Conservation (phyloP, 305 asterid genomes). For the Fraxinus ornus region DNA sequence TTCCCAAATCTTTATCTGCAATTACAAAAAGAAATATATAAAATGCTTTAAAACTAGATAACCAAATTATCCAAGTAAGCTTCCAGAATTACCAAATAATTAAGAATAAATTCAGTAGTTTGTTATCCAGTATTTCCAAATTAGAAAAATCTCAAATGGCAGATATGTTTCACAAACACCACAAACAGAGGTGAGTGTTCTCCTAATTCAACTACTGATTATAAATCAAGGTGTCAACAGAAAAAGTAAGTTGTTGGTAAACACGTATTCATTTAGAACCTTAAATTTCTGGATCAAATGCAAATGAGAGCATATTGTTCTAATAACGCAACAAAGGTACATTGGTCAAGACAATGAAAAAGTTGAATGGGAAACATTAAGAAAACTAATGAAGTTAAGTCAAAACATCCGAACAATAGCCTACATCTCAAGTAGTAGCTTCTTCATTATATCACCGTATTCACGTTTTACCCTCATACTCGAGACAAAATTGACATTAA, state of each 20-base stretch:
- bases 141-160: not conserved
- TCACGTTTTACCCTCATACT: not conserved
- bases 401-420: not conserved
- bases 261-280: not conserved
- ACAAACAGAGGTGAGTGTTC: not conserved
- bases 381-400: not conserved
- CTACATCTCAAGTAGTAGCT: not conserved
- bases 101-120: not conserved
- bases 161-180: not conserved
- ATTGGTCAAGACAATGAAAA: not conserved
- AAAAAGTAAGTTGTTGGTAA: not conserved
- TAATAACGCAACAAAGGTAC: not conserved
- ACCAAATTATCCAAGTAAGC: not conserved
- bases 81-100: conserved; percentile 10
- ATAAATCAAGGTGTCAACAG: not conserved
- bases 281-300: not conserved
- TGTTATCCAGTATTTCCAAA: not conserved
- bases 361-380: not conserved
- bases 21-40: conserved; percentile 18
- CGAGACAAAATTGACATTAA: not conserved
- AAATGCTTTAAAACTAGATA: conserved; percentile 5
- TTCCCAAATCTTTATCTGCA: conserved; percentile 92
- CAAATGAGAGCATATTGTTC: not conserved
- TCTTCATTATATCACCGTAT: not conserved
- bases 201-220: not conserved